Base-by-base conservation (phyloP, 331 rosid species). In the Acacia concinna region DNA sequence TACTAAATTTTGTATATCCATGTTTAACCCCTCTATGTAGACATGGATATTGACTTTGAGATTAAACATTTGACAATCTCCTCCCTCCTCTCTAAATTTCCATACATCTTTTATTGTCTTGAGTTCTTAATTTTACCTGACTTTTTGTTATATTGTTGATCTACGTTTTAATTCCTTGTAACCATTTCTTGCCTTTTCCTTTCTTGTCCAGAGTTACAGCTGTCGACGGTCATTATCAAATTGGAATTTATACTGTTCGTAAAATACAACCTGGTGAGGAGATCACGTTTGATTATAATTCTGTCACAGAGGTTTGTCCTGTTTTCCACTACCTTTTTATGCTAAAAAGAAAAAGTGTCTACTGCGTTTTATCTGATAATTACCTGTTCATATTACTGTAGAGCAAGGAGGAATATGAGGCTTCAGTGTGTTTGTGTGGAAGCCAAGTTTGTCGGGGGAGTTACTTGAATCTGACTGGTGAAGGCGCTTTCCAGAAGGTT, bases 371-470 rank as follows among this genome's bases (percentile, higher is more conserved):
- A 23, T 81, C 88, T 82, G 6, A 68, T 66, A 79, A 68, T 11
- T 77, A 34, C 46, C 77, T 72, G 41, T 81, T 72, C 73, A 56
- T 82, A 71, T 67, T 80, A 57, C 71, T 74, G 40, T 85, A 96
- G 99, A 96, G 99, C 83, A 96, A 96, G 91, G 99, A 96, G 81
- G 99, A 96, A 84, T 96, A 96, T 71, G 98, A 93, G 86, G 99
- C 97, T 14, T 96, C 99, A 0, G 99, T 96, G 70, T 96, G 99
- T 88, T 88, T 96, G 85, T 96, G 99, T 86, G 99, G 99, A 59
- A 96, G 99, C 81, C 99, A 91, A 93, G 97, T 93, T 71, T 96
- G 99, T 83, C 90, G 99, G 46, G 99, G 99, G 35, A 96, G 99
- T 87, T 96, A 96, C 86, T 81, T 96, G 82, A 96, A 96, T 88